Evolutionary conservation across 2,329 filamentous ascomycete genomes (phyloP), one percentile per base, ranked within the genome.

Genomic region (Pestalotiopsis sp.): DNA sequence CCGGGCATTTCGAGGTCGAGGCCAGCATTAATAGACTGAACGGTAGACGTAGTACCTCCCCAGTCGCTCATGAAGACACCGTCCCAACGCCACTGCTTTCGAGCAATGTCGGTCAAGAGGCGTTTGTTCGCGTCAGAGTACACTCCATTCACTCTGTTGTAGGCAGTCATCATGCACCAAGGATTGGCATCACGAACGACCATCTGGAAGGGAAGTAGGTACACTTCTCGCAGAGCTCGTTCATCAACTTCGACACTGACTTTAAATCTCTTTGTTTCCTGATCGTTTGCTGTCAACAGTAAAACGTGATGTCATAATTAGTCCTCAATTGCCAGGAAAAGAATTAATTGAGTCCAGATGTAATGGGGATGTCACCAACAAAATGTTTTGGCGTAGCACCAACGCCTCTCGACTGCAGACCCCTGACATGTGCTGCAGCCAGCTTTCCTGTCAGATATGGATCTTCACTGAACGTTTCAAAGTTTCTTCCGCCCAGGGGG

Each of bases 1-100:
- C 87, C 87, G 2, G 87, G 87, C 87, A 90, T 90, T 78, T 90
- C 88, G 17, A 90, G 80, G 75, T 89, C 85, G 25, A 88, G 78
- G 4, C 88, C 86, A 25, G 86, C 85, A 56, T 84, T 80, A 52
- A 81, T 78, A 6, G 86, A 81, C 49, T 84, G 82, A 0, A 83
- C 81, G 5, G 85, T 87, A 70, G 82, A 86, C 74, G 90, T 89
- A 2, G 83, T 87, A 69, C 86, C 87, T 71, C 80, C 85, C 87
- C 87, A 90, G 76, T 89, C 87, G 72, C 86, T 88, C 84, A 89
- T 88, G 41, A 89, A 77, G 63, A 88, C 76, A 3, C 87, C 87
- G 3, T 85, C 79, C 82, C 85, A 90, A 0, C 82, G 84, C 87
- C 87, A 90, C 75, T 89, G 87, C 64, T 81, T 80, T 12, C 87